Percentiles rank a stretch among this genome's conserved stretches.
phyloP scores from a whole-genome alignment of 208 protist genomes.

The Trypanosoma lewisi region DNA sequence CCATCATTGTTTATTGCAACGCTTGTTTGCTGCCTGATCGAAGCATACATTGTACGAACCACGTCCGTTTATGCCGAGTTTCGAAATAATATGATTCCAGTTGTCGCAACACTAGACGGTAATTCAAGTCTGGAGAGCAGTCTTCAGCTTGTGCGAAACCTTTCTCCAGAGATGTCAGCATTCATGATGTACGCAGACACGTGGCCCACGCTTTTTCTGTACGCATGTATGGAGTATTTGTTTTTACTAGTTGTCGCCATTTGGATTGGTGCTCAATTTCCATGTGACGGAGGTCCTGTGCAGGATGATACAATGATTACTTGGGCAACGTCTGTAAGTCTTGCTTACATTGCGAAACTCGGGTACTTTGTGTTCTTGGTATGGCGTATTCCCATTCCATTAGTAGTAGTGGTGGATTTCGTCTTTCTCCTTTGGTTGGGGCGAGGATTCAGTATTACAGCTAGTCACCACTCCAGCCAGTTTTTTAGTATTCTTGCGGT shows the following conservation, averaged over 20 bases:
- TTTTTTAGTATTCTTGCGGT: constrained; percentile 33
- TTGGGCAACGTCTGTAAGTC: constrained; percentile 54
- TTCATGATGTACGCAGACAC: constrained; percentile 52
- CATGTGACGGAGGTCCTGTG: constrained; percentile 2
- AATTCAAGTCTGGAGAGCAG: constrained; percentile 26
- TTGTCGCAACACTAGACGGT: background rate
- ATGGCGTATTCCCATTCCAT: constrained; percentile 62
- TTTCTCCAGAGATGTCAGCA: constrained; percentile 34
- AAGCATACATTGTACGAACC: constrained; percentile 72
- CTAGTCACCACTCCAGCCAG: constrained; percentile 17
- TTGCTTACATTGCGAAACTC: constrained; percentile 60
- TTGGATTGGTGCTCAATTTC: constrained; percentile 48
- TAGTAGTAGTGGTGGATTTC: constrained; percentile 68
- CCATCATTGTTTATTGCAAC: constrained; percentile 25
- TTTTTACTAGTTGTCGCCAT: constrained; percentile 47
- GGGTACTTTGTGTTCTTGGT: constrained; percentile 74
- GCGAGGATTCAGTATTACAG: constrained; percentile 42
- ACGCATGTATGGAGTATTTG: constrained; percentile 53
- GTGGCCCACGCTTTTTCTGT: constrained; percentile 55
- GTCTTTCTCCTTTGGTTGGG: constrained; percentile 67
- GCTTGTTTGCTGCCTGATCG: constrained; percentile 58
- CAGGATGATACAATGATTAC: constrained; percentile 38
- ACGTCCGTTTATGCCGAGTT: constrained; percentile 35
- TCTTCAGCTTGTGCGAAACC: constrained; percentile 67
- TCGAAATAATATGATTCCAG: background rate